Conservation (phyloP, 139 green algal genomes). For the Chlorella sp. region DNA sequence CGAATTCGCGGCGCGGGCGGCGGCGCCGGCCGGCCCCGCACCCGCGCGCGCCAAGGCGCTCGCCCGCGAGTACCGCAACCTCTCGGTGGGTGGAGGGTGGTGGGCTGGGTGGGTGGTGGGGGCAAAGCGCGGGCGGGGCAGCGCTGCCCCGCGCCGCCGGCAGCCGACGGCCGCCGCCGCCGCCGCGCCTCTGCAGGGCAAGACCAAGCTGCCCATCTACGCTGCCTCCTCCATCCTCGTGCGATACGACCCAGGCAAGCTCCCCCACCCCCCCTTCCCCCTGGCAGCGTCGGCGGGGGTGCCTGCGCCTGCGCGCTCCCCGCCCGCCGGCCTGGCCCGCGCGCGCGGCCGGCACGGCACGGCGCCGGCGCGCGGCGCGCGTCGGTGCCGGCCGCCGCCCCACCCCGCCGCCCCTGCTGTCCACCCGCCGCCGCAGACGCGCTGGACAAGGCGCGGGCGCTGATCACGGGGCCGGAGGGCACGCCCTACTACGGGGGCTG, state of each 20-base stretch:
- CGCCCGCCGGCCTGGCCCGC: too few species aligned
- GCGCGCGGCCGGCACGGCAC: too few species aligned
- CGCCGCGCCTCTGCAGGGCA: constrained; percentile 26
- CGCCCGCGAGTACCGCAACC: too few species aligned
- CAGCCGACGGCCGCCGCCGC: too few species aligned
- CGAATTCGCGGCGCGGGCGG: constrained; percentile 49
- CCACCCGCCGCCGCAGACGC: constrained; percentile 57
- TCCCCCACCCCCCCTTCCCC: too few species aligned
- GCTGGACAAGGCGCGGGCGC: constrained; percentile 69
- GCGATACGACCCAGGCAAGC: constrained; percentile 25
- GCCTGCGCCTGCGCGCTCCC: too few species aligned
- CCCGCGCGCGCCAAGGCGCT: too few species aligned
- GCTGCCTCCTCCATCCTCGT: constrained; percentile 67
- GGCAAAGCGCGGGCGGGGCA: background rate
- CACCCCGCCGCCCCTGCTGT: background rate
- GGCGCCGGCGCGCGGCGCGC: too few species aligned
- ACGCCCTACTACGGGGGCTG: constrained; percentile 78
- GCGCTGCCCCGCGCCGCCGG: background rate
- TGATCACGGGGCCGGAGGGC: constrained; percentile 67
- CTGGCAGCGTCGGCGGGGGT: too few species aligned
- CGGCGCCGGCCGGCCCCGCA: constrained; percentile 29
- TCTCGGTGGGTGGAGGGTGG: background rate
- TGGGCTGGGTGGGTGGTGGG: background rate
- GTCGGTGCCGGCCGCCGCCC: background rate
- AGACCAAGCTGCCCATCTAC: constrained; percentile 70